Percentiles rank a stretch among this genome's conserved stretches.
phyloP scores from a whole-genome alignment of 805 yeast species.

The Hyphopichia homilentoma region DNA sequence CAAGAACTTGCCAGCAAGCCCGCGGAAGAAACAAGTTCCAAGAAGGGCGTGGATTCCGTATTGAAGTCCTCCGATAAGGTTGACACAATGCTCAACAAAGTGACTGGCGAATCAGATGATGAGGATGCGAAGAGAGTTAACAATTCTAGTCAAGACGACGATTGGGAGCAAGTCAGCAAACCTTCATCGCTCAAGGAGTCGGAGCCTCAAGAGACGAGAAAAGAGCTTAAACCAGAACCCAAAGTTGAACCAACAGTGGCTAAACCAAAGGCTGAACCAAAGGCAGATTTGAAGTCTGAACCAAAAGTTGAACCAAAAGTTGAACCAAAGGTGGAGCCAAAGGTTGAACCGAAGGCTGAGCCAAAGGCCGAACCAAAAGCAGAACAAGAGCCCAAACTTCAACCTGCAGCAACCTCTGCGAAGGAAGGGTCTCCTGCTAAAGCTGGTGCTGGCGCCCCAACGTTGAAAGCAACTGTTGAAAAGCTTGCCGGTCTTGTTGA shows the following conservation, averaged over 20 bases:
- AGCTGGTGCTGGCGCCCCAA: slow-evolving; percentile 42
- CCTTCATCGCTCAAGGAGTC: slow-evolving; percentile 18
- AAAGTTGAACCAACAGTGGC: slow-evolving; percentile 8
- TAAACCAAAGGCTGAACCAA: slow-evolving; percentile 8
- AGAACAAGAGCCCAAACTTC: background rate
- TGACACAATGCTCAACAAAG: slow-evolving; percentile 32
- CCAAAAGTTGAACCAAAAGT: slow-evolving; percentile 7
- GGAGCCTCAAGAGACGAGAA: slow-evolving; percentile 7
- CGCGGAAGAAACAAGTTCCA: slow-evolving; percentile 3
- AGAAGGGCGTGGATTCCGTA: slow-evolving; percentile 31
- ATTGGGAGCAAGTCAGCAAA: slow-evolving; percentile 38
- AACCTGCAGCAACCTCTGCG: slow-evolving; percentile 9
- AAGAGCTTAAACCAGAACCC: slow-evolving; percentile 1
- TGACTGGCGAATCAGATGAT: slow-evolving; percentile 35
- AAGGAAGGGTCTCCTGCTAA: slow-evolving; percentile 8
- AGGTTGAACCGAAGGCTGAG: slow-evolving; percentile 9
- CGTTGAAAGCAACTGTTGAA: slow-evolving; percentile 70
- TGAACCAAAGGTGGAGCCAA: slow-evolving; percentile 15
- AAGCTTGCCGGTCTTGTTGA: slow-evolving; percentile 57
- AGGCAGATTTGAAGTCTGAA: slow-evolving; percentile 2
- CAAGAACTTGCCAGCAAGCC: slow-evolving; percentile 7
- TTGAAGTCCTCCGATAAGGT: slow-evolving; percentile 36
- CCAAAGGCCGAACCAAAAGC: background rate
- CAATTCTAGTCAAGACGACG: slow-evolving; percentile 27
- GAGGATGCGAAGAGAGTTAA: slow-evolving; percentile 22